Evolutionary conservation across 352 stramenopile genomes (phyloP), one percentile per base, ranked within the genome.

Genomic region (Vaucheria bursata): DNA sequence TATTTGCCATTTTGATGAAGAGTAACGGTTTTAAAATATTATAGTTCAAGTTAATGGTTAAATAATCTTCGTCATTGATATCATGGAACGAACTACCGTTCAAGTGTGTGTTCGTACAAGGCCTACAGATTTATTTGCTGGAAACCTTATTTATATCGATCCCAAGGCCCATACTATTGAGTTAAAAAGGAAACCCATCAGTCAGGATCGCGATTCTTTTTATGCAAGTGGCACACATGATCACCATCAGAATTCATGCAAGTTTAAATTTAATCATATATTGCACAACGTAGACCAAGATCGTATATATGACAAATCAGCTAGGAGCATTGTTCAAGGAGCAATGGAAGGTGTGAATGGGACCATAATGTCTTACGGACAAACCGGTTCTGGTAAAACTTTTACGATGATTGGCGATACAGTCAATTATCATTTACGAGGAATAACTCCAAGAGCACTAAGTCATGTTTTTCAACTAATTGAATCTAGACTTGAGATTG

Each of bases 371-470:
- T 89, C 89, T 2, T 95, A 94, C 76, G 90, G 90, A 29, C 90
- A 95, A 77, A 95, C 90, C 0, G 91, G 90, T 0, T 90, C 90
- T 0, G 90, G 90, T 68, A 94, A 94, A 81, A 94, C 89, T 38
- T 95, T 96, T 79, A 96, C 90, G 2, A 94, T 96, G 91, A 91
- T 94, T 65, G 90, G 90, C 12, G 91, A 96, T 76, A 94, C 88
- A 49, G 88, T 87, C 79, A 95, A 94, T 80, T 84, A 82, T 45
- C 52, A 93, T 81, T 90, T 95, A 79, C 87, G 91, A 36, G 91
- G 91, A 6, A 93, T 96, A 72, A 90, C 90, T 1, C 91, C 91
- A 0, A 85, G 90, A 3, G 88, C 90, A 0, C 88, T 96, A 73
- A 88, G 88, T 1, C 91, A 96, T 66, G 84, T 96, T 2, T 96